Evolutionary conservation across 495 filamentous ascomycete genomes (phyloP).

Genomic region (Daldinia vernicosa): DNA sequence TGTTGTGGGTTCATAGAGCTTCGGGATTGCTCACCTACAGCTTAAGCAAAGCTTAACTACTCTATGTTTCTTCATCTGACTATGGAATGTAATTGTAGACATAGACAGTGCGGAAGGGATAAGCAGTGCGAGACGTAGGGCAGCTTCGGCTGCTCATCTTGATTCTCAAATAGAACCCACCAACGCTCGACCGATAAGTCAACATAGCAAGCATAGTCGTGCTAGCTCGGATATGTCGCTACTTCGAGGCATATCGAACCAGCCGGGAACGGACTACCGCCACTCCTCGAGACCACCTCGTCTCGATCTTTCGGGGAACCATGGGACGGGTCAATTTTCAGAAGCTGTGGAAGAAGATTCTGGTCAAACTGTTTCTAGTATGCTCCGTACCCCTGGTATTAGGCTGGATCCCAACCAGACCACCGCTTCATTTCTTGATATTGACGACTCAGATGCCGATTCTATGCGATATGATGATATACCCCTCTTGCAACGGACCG

Average conservation of each 20-base stretch:
- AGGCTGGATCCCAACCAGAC: constrained; percentile 55
- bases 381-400: constrained; percentile 57
- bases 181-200: constrained; percentile 59
- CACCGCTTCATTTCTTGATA: constrained; percentile 62
- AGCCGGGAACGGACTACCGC: constrained; percentile 38
- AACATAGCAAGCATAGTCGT: constrained; percentile 67
- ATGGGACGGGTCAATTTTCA: constrained; percentile 34
- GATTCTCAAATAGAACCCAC: constrained; percentile 56
- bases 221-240: constrained; percentile 72
- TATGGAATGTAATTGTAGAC: constrained; percentile 33
- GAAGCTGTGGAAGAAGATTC: constrained; percentile 50
- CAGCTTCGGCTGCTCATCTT: constrained; percentile 62
- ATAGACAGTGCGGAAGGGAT: constrained; percentile 32
- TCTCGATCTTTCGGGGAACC: constrained; percentile 43
- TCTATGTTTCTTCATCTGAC: constrained; percentile 22
- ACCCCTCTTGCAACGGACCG: constrained; percentile 65
- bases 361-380: constrained; percentile 52
- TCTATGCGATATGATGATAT: constrained; percentile 67
- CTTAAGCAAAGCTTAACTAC: background rate
- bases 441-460: constrained; percentile 68
- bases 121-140: constrained; percentile 46
- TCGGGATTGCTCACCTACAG: background rate
- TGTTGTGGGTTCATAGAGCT: background rate
- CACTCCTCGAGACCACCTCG: constrained; percentile 42
- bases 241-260: constrained; percentile 51